Base-by-base conservation (phyloP, 2,329 filamentous ascomycete genomes). In the Cyphellophora europaea region DNA sequence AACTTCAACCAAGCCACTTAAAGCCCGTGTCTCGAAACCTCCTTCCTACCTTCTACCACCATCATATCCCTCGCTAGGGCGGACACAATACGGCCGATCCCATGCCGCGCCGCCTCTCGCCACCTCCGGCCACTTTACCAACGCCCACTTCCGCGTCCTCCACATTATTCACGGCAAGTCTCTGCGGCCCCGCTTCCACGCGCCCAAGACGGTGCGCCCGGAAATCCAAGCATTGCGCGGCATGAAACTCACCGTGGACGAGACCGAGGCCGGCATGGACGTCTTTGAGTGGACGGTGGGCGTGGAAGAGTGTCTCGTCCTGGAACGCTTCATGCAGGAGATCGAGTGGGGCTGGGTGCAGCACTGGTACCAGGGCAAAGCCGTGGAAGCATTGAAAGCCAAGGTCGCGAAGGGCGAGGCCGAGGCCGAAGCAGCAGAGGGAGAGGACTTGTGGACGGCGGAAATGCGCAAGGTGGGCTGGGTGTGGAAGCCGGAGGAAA, bases 201-300 rank as follows among this genome's bases (percentile, higher is more conserved):
- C 33, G 3, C 45, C 46, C 10, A n/a, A 32, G 8, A 27, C 30
- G 15, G 42, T 49, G 12, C 41, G 47, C 8, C 37, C 39, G 8
- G 35, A 38, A 5, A 34, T 49, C 21, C 32, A 30, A 4, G 32
- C 30, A 4, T 30, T 49, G 8, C 12, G 34, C 3, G 33, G 40
- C 16, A 30, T 19, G 82, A 88, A 89, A 56, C 59, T 71, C 33
- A 82, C 88, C 56, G 58, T 89, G 18, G 72, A 80, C 19, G 46
- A 49, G 37, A 39, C 29, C 17, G 30, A 27, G 8, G 19, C 34
- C 17, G 42, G 40, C 14, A 17, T 32, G 30, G 30, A 32, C 12
- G 15, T 32, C 10, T 48, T 47, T 19, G 34, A 25, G 10, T 49
- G 42, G 36, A 43, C 36, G 5, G 31, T 51, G 5, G 42, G 42